A percentile compares a stretch with the other conserved stretches of the same genome.
phyloP scores from a whole-genome alignment of 192 early-diverging fungal genomes.

The Entophlyctis luteolus region DNA sequence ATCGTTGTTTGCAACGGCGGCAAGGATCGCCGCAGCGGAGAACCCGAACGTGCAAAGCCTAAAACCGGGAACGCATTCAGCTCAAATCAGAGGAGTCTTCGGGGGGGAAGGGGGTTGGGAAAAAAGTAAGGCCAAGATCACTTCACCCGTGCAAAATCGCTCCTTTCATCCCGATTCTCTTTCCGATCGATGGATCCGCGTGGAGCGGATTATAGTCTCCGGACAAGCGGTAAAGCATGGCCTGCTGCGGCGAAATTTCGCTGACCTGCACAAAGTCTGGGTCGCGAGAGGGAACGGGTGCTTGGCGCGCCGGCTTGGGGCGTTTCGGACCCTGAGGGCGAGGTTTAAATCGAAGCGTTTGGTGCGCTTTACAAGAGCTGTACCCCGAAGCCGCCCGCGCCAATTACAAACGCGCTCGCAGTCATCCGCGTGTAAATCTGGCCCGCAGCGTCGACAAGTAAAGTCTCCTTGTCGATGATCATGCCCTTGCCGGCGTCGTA shows the following conservation, averaged over 20 bases:
- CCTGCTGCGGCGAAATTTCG: conserved; percentile 50
- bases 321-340: conserved; percentile 60
- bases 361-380: too few relatives aligned
- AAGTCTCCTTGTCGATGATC: conserved; percentile 61
- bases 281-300: conserved; percentile 47
- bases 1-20: conserved; percentile 52
- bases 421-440: conserved; percentile 39
- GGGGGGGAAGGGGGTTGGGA: background rate
- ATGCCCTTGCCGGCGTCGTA: conserved; percentile 75
- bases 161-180: conserved; percentile 63
- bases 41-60: conserved; percentile 49
- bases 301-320: conserved; percentile 44
- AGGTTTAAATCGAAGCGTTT: too few relatives aligned
- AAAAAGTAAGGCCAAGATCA: conserved; percentile 26
- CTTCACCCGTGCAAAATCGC: conserved; percentile 72
- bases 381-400: conserved; percentile 65
- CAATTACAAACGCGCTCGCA: conserved; percentile 62
- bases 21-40: conserved; percentile 57
- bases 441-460: conserved; percentile 44
- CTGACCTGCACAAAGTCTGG: conserved; percentile 56
- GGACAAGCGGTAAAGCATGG: conserved; percentile 68
- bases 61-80: too few relatives aligned
- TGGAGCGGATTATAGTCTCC: conserved; percentile 79
- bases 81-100: background rate
- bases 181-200: conserved; percentile 65